Evolutionary conservation across 768 basidiomycete species (phyloP).

Genomic region (Amanita jacksonii): DNA sequence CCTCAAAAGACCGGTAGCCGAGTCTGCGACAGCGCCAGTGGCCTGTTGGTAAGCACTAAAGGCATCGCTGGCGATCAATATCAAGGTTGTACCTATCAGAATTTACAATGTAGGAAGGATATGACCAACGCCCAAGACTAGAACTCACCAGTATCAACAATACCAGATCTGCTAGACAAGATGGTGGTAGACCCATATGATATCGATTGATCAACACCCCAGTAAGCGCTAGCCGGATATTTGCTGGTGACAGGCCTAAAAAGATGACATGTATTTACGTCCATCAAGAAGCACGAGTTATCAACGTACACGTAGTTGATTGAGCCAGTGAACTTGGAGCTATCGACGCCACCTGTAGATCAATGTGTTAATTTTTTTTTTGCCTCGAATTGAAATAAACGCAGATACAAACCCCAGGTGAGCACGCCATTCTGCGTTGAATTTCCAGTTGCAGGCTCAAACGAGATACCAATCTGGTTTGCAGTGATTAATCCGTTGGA

Average conservation of each 20-base stretch:
- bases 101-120: not conserved
- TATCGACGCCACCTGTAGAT: conserved; percentile 35
- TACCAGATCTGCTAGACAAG: conserved; percentile 38
- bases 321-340: conserved; percentile 31
- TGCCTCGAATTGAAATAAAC: too few relatives aligned
- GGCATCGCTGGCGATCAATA: conserved; percentile 37
- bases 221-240: conserved; percentile 37
- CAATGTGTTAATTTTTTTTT: too few relatives aligned
- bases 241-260: conserved; percentile 37
- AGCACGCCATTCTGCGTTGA: too few relatives aligned
- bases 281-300: not conserved
- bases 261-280: not conserved
- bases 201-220: conserved; percentile 53
- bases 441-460: too few relatives aligned
- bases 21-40: conserved; percentile 35
- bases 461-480: too few relatives aligned
- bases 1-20: conserved; percentile 38
- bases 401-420: too few relatives aligned
- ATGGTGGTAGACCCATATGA: conserved; percentile 39
- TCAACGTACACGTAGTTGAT: conserved; percentile 31
- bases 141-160: conserved; percentile 45
- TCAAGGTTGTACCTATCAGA: conserved; percentile 36
- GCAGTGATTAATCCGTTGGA: conserved; percentile 8
- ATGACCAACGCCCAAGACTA: not conserved
- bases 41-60: conserved; percentile 31